These are phyloP conservation scores for Spinacia oleracea DNA, from an alignment of 179 eudicot genomes.

Conservation along the genomic window DNA sequence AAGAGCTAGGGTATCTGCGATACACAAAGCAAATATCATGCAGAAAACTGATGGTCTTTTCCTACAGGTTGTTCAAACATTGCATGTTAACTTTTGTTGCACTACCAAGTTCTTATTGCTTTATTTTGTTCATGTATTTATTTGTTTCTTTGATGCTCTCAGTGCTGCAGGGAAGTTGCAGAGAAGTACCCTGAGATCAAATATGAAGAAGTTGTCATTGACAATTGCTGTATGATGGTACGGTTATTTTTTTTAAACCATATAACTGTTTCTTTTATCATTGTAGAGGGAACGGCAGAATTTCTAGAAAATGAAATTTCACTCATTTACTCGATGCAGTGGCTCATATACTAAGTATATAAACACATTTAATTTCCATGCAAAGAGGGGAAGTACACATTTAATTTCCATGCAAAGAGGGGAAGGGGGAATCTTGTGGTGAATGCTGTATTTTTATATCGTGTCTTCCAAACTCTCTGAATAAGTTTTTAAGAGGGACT, in stretches of 20 bases:
- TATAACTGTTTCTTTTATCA: not conserved
- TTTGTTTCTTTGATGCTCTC: slow-evolving; percentile 27
- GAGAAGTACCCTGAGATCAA: slow-evolving; percentile 89
- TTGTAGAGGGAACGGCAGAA: not conserved
- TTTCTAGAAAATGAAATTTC: not conserved
- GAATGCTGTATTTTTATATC: not conserved
- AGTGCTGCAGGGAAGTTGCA: slow-evolving; percentile 99
- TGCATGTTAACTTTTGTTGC: slow-evolving; percentile 4
- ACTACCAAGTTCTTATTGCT: not conserved
- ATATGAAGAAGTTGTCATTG: slow-evolving; percentile 96
- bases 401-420: not conserved
- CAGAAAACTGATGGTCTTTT: slow-evolving; percentile 99
- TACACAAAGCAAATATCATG: slow-evolving; percentile 99
- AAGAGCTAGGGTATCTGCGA: slow-evolving; percentile 91
- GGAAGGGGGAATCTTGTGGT: not conserved
- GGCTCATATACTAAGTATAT: not conserved
- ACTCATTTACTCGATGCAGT: not conserved
- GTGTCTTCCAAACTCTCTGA: too few species aligned
- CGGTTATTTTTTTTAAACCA: slow-evolving; percentile 14
- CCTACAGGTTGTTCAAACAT: slow-evolving; percentile 56
- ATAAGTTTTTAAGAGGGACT: not conserved
- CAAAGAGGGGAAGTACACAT: too few species aligned
- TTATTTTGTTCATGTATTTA: slow-evolving; percentile 16
- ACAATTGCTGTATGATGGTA: slow-evolving; percentile 99
- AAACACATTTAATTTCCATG: not conserved